Base-by-base conservation (phyloP, 2,329 filamentous ascomycete genomes). In the Penicillium sp. region DNA sequence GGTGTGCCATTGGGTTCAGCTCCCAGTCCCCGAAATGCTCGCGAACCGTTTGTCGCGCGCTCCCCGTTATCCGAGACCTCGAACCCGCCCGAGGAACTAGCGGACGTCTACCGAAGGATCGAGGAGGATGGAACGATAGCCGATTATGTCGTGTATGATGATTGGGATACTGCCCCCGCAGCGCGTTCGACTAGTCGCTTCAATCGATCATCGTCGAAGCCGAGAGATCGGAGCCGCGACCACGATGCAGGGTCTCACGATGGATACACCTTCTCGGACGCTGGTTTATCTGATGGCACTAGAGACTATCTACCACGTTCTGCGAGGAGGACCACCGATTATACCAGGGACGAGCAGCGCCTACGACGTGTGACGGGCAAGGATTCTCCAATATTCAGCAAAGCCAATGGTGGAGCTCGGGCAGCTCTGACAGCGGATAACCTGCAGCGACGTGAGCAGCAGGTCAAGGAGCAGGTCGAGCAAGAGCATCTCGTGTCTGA, bases 321-420 rank as follows among this genome's bases (percentile, higher is more conserved):
- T n/a, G n/a, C 25, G 3, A 68, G 63, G 28, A 68, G 62, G 29
- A 53, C 66, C 18, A 59, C 64, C 18, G 66, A 72, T 29, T 67
- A 69, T 46, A 60, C 65, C 24, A 58, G 64, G 43, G 72, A 75
- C 45, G 68, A 69, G 52, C 62, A 65, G 53, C 68, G 72, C 29
- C 58, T 75, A 25, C 64, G 63, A 55, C 66, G 67, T 23, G 71
- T 66, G 18, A 72, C 70, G 6, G 58, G 64, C 27, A 69, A 61
- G 53, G 65, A 65, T 23, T 70, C 69, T 2, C 71, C 72, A 2
- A 65, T 73, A 20, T 67, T 75, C 50, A 68, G 71, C 44, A 72
- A 65, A 54, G 69, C 67, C 25, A 67, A 62, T 32, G 60, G 61
- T n/a, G 67, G 66, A 4, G 52, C 48, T 3, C 62, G 55, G 44